A percentile compares a stretch with the other conserved stretches of the same genome.
Conservation (phyloP, 2,329 filamentous ascomycete species). For the Chrysosporium keratinophilum region DNA sequence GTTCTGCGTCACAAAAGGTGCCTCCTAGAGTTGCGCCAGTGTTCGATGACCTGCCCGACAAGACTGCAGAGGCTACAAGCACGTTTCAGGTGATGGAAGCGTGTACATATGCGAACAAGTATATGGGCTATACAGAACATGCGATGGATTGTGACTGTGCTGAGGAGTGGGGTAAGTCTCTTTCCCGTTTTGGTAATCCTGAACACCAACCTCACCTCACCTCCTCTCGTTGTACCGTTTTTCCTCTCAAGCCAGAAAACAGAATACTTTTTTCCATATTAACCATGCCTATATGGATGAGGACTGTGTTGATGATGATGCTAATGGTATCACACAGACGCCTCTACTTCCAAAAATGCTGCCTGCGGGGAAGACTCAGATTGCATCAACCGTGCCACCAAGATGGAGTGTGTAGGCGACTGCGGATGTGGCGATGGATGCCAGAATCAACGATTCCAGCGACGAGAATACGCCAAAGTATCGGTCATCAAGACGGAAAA, state of each 20-base stretch:
- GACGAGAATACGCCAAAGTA: slow-evolving; percentile 78
- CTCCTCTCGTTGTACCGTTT: neutral
- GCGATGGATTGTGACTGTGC: slow-evolving; percentile 91
- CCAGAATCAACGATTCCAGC: slow-evolving; percentile 91
- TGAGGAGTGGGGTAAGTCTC: slow-evolving; percentile 80
- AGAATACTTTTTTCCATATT: neutral
- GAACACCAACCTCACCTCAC: neutral
- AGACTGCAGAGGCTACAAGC: slow-evolving; percentile 61
- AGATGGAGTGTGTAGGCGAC: slow-evolving; percentile 86
- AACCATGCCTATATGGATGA: neutral
- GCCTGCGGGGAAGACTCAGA: slow-evolving; percentile 94
- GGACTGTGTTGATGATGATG: neutral
- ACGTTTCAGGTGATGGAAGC: slow-evolving; percentile 72
- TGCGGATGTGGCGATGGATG: slow-evolving; percentile 81
- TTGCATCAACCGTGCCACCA: slow-evolving; percentile 96
- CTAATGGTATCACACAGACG: slow-evolving; percentile 37
- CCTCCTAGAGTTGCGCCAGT: slow-evolving; percentile 53
- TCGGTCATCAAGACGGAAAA: slow-evolving; percentile 96
- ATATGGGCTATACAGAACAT: slow-evolving; percentile 82
- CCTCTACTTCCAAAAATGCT: slow-evolving; percentile 51
- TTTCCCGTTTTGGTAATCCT: slow-evolving; percentile 6
- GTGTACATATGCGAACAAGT: slow-evolving; percentile 85
- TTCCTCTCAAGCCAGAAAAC: neutral
- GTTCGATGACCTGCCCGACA: slow-evolving; percentile 66
- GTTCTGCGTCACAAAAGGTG: slow-evolving; percentile 63